Base-by-base conservation (phyloP, 495 filamentous ascomycete species). In the Annulohypoxylon bovei region DNA sequence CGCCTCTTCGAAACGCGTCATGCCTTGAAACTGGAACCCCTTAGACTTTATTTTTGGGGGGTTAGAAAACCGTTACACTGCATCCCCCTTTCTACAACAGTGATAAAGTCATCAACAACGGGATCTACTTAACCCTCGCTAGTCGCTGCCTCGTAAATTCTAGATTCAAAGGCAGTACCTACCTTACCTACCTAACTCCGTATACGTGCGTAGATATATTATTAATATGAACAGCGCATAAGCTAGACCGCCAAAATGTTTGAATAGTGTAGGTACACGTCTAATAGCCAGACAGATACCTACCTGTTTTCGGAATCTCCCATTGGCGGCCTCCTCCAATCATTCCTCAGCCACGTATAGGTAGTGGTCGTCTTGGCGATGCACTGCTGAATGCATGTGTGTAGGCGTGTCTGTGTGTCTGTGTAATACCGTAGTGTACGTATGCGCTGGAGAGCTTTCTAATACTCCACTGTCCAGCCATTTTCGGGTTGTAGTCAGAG, bases 1-100 rank as follows among this genome's bases (percentile, higher is more conserved):
- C 25, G 67, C 68, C 57, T 62, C 66, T 7, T 52, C 52, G 57
- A 32, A 66, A 62, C 57, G 68, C 68, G 68, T 71, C 68, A 72
- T 56, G 55, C 18, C 16, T 72, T 72, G 69, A 72, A 67, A 67
- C 53, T 33, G 46, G 37, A 67, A 40, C 57, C 56, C 62, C 62
- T 62, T 56, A 65, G 50, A 47, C 55, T 58, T 60, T 60, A 32
- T 32, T 35, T 27, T 18, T 12, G 28, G 22, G 28, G 40, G 32
- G 44, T 30, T 32, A 23, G 16, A 47, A 25, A 53, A 8, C 23
- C 28, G 62, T 70, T 16, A 22, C 53, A 62, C 30, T 7, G 6
- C 33, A 52, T 50, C 44, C 53, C 53, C 68, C 62, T 66, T 56
- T 37, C 27, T 39, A 33, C n/a, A 33, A 59, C 58, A 39, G 11